These are phyloP conservation scores for Magnaporthiopsis poae DNA, from an alignment of 2,329 filamentous ascomycete species.

Conservation along the genomic window DNA sequence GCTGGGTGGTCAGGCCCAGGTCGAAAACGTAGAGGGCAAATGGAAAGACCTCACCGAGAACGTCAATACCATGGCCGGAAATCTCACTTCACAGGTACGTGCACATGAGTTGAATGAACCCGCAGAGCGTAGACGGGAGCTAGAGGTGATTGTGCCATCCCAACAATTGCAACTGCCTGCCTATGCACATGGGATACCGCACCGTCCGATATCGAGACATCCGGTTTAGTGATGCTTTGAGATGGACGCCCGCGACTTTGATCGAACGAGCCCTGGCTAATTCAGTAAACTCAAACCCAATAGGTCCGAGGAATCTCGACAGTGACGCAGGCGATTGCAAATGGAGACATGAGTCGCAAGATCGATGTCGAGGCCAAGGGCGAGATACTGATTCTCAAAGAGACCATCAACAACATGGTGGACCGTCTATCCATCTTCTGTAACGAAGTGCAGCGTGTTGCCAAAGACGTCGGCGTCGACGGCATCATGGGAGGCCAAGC, in stretches of 20 bases:
- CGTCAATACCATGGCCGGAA: slow-evolving; percentile 67
- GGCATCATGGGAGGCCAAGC: slow-evolving; percentile 98
- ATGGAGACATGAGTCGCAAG: slow-evolving; percentile 90
- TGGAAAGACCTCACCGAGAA: slow-evolving; percentile 96
- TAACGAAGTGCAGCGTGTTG: slow-evolving; percentile 88
- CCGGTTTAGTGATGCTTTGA: not conserved
- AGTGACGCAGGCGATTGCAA: slow-evolving; percentile 88
- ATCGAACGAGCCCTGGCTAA: not conserved
- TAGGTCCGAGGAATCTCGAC: slow-evolving; percentile 85
- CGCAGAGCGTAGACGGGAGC: too few species aligned
- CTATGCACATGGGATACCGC: not conserved
- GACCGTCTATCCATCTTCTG: slow-evolving; percentile 91
- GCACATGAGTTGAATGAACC: not conserved
- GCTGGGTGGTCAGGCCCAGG: slow-evolving; percentile 82
- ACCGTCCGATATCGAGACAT: not conserved
- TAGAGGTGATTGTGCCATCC: not conserved
- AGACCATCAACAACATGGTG: slow-evolving; percentile 98
- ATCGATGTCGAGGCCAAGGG: slow-evolving; percentile 92
- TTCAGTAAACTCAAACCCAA: not conserved
- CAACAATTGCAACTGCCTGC: not conserved
- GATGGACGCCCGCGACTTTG: not conserved
- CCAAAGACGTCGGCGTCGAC: slow-evolving; percentile 91
- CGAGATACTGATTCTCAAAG: slow-evolving; percentile 86
- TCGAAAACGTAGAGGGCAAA: slow-evolving; percentile 91
- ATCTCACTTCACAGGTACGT: slow-evolving; percentile 53